Conservation (phyloP, 176 grass and related monocot genomes). For the Carex kokanica region DNA sequence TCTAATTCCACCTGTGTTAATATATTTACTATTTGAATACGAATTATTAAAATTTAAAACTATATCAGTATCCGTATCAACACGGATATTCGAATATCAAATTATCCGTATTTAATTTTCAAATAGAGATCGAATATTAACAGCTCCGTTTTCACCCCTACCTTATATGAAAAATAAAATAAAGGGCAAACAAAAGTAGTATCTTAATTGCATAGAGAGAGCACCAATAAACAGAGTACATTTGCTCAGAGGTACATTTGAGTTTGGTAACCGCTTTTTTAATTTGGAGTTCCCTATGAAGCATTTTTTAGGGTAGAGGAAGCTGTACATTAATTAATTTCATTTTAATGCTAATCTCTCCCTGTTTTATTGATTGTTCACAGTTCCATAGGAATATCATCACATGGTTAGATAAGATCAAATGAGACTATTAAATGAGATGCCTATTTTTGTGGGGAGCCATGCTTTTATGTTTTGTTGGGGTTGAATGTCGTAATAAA, state of each 20-base stretch:
- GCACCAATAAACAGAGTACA: not conserved
- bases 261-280: not conserved
- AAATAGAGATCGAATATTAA: too few relatives aligned
- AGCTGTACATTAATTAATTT: not conserved
- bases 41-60: too few relatives aligned
- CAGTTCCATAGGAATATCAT: not conserved
- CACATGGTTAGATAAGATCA: not conserved
- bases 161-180: not conserved
- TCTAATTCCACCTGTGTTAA: too few relatives aligned
- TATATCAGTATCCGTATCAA: too few relatives aligned
- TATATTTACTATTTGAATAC: too few relatives aligned
- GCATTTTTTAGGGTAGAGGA: not conserved
- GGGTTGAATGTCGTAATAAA: not conserved
- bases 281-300: not conserved
- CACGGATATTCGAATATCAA: too few relatives aligned
- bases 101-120: too few relatives aligned
- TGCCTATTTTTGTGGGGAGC: not conserved
- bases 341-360: not conserved
- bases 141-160: not conserved
- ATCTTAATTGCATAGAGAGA: not conserved
- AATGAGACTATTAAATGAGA: not conserved
- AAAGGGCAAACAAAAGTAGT: not conserved
- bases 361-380: conserved; percentile 2
- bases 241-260: not conserved
- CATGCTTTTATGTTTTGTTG: not conserved